Percentiles rank a stretch among this genome's conserved stretches.
Evolutionary conservation across 2,329 filamentous ascomycete genomes (phyloP).

Genomic region (Aureobasidium subglaciale): DNA sequence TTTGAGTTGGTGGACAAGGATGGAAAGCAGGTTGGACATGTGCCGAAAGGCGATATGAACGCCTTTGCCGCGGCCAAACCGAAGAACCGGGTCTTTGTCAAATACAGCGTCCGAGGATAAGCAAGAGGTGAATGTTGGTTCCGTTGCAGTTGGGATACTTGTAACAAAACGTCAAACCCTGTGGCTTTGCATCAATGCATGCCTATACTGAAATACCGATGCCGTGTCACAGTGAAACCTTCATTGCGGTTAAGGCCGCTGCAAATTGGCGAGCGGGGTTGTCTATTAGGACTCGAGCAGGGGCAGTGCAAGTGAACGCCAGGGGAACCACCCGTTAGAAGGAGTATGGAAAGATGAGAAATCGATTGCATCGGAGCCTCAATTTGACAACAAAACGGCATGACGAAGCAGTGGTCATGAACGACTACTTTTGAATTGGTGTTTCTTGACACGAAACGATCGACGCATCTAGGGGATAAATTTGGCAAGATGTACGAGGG

Average conservation of each 20-base stretch:
- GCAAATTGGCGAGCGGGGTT: not conserved
- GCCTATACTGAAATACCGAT: conserved; percentile 1
- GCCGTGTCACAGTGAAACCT: conserved; percentile 6
- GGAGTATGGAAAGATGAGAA: not conserved
- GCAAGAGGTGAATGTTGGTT: not conserved
- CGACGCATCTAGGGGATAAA: conserved; percentile 5
- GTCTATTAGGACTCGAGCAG: not conserved
- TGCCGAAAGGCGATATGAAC: conserved; percentile 34
- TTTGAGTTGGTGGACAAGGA: conserved; percentile 37
- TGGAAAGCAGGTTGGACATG: conserved; percentile 26
- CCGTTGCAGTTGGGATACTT: not conserved
- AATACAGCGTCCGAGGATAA: conserved; percentile 28
- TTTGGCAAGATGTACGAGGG: conserved; percentile 6
- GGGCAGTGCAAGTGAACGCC: conserved; percentile 10
- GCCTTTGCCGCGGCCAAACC: conserved; percentile 37
- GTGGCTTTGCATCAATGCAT: conserved; percentile 3
- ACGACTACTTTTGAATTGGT: not conserved
- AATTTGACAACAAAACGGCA: not conserved
- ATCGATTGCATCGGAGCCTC: conserved; percentile 4
- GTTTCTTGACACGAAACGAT: conserved; percentile 8
- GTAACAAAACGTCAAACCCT: conserved; percentile 11
- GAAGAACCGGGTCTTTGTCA: conserved; percentile 29
- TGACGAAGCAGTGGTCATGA: not conserved
- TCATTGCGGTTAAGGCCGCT: not conserved
- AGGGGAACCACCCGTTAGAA: conserved; percentile 7